A percentile compares a stretch with the other conserved stretches of the same genome.
Conservation (phyloP, 1,284 basidiomycete genomes). For the Pseudozyma flocculosa region DNA sequence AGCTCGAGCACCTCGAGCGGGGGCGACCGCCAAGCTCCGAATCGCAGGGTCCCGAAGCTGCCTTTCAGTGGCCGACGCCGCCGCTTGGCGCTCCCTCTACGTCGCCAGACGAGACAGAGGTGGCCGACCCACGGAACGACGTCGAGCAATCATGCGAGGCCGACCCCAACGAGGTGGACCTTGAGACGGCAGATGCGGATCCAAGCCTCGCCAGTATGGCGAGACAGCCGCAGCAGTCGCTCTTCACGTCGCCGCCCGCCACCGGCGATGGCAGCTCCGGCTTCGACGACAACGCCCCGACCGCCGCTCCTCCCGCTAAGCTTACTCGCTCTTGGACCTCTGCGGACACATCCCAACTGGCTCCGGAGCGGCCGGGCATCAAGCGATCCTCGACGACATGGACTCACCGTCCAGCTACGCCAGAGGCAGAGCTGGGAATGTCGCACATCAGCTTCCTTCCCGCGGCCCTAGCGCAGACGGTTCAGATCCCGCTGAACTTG, state of each 20-base stretch:
- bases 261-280: not conserved
- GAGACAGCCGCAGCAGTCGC: not conserved
- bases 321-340: too few relatives aligned
- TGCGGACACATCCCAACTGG: too few relatives aligned
- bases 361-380: not conserved
- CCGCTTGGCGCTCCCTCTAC: not conserved
- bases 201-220: not conserved
- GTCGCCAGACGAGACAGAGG: not conserved
- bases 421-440: not conserved
- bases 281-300: not conserved
- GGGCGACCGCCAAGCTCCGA: slow-evolving; percentile 6
- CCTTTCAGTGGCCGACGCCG: not conserved
- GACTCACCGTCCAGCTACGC: not conserved
- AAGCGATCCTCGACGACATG: not conserved
- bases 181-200: not conserved
- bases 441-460: slow-evolving; percentile 9
- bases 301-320: not conserved
- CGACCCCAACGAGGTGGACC: not conserved
- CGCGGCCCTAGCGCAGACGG: slow-evolving; percentile 21
- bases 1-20: slow-evolving; percentile 18
- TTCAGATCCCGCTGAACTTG: slow-evolving; percentile 26
- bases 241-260: not conserved
- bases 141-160: not conserved
- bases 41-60: slow-evolving; percentile 1
- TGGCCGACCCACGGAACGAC: not conserved